Conservation (phyloP, 1,284 basidiomycete genomes). For the Sanghuangporus weigelae region DNA sequence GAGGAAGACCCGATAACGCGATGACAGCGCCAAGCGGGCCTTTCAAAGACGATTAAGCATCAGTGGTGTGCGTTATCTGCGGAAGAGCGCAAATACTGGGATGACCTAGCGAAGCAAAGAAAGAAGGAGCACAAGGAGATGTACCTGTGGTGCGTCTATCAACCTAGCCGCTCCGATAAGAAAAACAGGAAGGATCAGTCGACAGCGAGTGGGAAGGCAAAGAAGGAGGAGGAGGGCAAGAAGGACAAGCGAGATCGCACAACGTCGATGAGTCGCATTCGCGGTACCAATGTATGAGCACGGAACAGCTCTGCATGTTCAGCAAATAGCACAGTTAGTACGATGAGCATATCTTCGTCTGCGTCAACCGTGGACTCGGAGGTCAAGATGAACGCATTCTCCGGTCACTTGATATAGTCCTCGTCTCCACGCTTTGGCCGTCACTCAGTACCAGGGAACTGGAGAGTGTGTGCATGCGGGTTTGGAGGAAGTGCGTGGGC, state of each 20-base stretch:
- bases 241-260: constrained; percentile 8
- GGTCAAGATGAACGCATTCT: not conserved
- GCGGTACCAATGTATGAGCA: not conserved
- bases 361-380: constrained; percentile 10
- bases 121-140: constrained; percentile 55
- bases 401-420: too few relatives aligned
- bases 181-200: constrained; percentile 1
- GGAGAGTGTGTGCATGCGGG: too few relatives aligned
- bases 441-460: too few relatives aligned
- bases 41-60: constrained; percentile 73
- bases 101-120: constrained; percentile 51
- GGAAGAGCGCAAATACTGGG: constrained; percentile 62
- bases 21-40: constrained; percentile 46
- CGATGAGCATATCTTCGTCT: constrained; percentile 1
- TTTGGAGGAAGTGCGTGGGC: too few relatives aligned
- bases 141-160: constrained; percentile 73
- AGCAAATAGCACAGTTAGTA: constrained; percentile 1
- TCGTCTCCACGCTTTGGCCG: too few relatives aligned
- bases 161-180: constrained; percentile 43
- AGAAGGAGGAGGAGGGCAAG: constrained; percentile 7
- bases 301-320: constrained; percentile 10
- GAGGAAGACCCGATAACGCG: constrained; percentile 34
- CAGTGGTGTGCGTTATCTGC: constrained; percentile 61
- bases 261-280: constrained; percentile 6
- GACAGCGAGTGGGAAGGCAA: constrained; percentile 3